Conservation (phyloP, 305 asterid genomes). For the Galium porrigens region DNA sequence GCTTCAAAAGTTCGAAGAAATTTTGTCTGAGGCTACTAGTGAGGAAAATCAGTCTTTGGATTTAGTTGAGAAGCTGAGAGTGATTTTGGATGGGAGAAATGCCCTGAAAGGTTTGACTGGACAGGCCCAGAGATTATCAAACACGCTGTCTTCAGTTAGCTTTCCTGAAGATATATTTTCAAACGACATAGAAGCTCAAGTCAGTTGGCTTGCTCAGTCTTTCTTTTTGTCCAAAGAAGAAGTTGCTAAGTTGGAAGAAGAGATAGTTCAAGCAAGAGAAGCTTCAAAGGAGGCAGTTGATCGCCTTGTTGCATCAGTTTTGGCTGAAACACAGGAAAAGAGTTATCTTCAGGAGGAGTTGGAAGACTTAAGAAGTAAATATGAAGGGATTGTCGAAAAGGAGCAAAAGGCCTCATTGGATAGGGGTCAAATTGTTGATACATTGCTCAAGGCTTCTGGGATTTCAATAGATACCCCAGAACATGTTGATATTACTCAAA, state of each 20-base stretch:
- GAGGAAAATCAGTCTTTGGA: constrained; percentile 41
- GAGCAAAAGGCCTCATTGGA: constrained; percentile 24
- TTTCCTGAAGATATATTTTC: constrained; percentile 56
- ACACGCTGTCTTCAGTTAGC: constrained; percentile 32
- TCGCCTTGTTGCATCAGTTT: constrained; percentile 38
- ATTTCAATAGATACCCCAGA: constrained; percentile 26
- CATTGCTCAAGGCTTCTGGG: constrained; percentile 64
- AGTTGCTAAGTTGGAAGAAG: constrained; percentile 41
- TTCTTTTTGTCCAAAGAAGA: constrained; percentile 44
- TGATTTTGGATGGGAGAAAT: constrained; percentile 58
- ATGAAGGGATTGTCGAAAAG: constrained; percentile 16
- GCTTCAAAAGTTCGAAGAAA: constrained; percentile 57
- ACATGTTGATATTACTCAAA: constrained; percentile 27
- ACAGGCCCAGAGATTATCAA: constrained; percentile 37
- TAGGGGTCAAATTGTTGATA: constrained; percentile 36
- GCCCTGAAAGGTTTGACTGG: constrained; percentile 36
- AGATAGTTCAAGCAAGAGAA: constrained; percentile 37
- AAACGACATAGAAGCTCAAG: constrained; percentile 34
- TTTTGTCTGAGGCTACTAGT: constrained; percentile 36
- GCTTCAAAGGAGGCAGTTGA: constrained; percentile 44
- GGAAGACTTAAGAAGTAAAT: constrained; percentile 21
- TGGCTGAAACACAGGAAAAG: constrained; percentile 53
- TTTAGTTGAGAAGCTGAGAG: constrained; percentile 43
- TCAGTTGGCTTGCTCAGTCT: constrained; percentile 58
- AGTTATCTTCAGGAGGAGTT: constrained; percentile 44